Conservation (phyloP, 2,329 filamentous ascomycete genomes). For the Epicoccum nigrum region DNA sequence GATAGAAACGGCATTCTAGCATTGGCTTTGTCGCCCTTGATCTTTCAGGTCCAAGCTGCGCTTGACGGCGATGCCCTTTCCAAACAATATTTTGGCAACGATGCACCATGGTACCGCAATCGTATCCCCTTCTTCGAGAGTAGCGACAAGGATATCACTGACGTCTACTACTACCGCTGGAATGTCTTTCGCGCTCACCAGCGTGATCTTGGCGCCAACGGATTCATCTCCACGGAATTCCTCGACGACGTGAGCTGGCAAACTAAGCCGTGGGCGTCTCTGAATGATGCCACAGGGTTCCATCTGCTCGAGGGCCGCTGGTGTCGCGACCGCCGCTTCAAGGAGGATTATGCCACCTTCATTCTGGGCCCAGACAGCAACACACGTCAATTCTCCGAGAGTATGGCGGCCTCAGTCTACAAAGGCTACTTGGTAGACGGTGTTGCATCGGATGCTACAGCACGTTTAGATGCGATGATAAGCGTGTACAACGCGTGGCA, state of each 20-base stretch:
- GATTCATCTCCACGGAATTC: constrained; percentile 55
- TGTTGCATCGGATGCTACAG: constrained; percentile 39
- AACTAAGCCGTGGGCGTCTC: constrained; percentile 49
- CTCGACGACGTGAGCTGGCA: constrained; percentile 54
- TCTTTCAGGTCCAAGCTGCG: constrained; percentile 12
- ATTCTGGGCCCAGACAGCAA: constrained; percentile 50
- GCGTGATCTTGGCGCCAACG: constrained; percentile 50
- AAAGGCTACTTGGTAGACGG: constrained; percentile 52
- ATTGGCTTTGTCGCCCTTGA: constrained; percentile 1
- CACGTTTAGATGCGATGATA: constrained; percentile 46
- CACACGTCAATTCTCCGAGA: constrained; percentile 53
- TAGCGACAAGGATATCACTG: constrained; percentile 46
- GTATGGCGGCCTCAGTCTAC: constrained; percentile 51
- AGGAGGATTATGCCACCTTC: constrained; percentile 52
- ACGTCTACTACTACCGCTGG: constrained; percentile 57
- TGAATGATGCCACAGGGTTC: constrained; percentile 55
- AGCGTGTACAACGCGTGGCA: constrained; percentile 48
- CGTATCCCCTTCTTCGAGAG: constrained; percentile 51
- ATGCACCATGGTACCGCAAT: constrained; percentile 49
- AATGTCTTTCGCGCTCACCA: constrained; percentile 53
- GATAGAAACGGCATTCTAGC: constrained; percentile 2
- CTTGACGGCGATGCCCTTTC: constrained; percentile 38
- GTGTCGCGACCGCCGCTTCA: constrained; percentile 53
- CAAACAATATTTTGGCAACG: constrained; percentile 49
- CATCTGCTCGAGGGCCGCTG: constrained; percentile 54